Base-by-base conservation (phyloP, 106 monocot species). In the Phalaenopsis aphrodite region DNA sequence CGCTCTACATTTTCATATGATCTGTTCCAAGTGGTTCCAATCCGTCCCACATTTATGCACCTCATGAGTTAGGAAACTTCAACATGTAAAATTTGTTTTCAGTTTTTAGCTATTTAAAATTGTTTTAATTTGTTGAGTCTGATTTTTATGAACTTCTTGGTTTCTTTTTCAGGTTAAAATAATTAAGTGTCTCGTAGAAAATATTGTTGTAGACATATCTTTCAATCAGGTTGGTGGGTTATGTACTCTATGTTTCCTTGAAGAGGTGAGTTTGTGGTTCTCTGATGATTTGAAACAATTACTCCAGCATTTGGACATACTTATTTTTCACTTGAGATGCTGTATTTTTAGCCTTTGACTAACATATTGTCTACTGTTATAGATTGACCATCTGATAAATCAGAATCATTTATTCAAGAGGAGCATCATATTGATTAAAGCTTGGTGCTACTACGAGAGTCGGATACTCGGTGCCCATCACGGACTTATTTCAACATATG, bases 391-490 rank as follows among this genome's bases (percentile, higher is more conserved):
- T 8, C 66, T 79, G 16, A 94, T 99, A 79, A 94, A 91, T 39
- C 94, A 93, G 78, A 78, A 88, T 55, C 87, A 99, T 84, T 92
- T 99, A 9, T 93, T 99, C 43, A 99, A 95, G 75, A 69, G 88
- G 24, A 95, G 92, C 84, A 95, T 99, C 75, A 87, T 99, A 83
- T 78, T 99, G 69, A 91, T 99, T 72, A 99, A 99, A 84, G 87
- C 98, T 30, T 99, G 98, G 98, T 99, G 98, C 66, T 99, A 94
- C 84, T 99, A 99, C 83, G 98, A 99, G 75, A 99, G 98, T 75
- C 94, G 94, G 30, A 89, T 99, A 75, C 93, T 99, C 76, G 98
- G 98, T 79, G 94, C 94, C 81, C 94, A 94, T 76, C 98, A 99
- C 82, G 89, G 89, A 75, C 78, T 99, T 10, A 91, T 99, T 64